These are phyloP conservation scores for Cornus controversa DNA, from an alignment of 148 eudicot species.

Conservation along the genomic window DNA sequence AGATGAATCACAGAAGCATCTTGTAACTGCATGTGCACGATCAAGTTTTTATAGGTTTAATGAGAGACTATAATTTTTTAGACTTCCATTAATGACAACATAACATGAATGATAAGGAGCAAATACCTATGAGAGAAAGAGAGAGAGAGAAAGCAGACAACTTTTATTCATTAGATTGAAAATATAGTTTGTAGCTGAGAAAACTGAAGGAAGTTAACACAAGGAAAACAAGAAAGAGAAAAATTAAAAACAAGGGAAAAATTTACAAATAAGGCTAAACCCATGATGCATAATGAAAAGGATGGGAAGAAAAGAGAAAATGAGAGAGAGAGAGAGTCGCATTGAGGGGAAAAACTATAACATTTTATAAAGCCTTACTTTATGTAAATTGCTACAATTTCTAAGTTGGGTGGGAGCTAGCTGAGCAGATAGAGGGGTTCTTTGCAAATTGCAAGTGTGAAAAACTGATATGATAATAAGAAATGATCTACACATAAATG, in stretches of 20 bases:
- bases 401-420: neutral
- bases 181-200: neutral
- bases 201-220: neutral
- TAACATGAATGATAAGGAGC: neutral
- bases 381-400: neutral
- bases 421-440: neutral
- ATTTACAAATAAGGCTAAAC: neutral
- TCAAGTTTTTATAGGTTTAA: too few species aligned
- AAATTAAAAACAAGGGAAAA: neutral
- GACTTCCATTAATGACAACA: neutral
- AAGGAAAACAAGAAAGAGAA: neutral
- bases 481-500: neutral
- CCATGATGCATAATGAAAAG: neutral
- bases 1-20: too few species aligned
- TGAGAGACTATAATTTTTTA: too few species aligned
- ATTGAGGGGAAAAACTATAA: neutral
- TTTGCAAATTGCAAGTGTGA: neutral
- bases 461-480: neutral
- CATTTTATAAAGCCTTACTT: neutral
- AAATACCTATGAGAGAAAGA: neutral
- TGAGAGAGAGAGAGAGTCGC: neutral
- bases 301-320: neutral
- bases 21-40: too few species aligned
- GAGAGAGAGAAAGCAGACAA: neutral
- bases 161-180: neutral